Percentiles rank a stretch among this genome's conserved stretches.
Conservation (phyloP, 441 rosid genomes). For the Viola pubescens region DNA sequence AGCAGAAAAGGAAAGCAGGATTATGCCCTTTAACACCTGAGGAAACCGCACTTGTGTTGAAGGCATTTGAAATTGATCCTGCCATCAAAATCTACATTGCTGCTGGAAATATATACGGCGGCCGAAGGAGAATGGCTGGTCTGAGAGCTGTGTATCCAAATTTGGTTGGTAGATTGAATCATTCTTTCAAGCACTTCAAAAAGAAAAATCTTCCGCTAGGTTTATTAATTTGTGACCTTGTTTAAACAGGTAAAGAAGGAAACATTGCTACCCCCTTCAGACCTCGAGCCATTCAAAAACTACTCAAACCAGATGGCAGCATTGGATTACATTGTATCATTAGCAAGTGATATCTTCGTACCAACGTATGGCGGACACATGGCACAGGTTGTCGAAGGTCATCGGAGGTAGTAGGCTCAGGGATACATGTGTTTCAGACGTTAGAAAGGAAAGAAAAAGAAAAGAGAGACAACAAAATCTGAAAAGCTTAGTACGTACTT, state of each 20-base stretch:
- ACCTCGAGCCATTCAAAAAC: slow-evolving; percentile 52
- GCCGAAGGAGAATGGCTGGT: slow-evolving; percentile 44
- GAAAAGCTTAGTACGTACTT: not conserved
- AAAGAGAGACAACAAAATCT: not conserved
- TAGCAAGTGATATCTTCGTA: slow-evolving; percentile 64
- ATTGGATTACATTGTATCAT: slow-evolving; percentile 55
- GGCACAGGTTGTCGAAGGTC: slow-evolving; percentile 80
- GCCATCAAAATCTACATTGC: slow-evolving; percentile 56
- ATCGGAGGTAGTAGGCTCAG: slow-evolving; percentile 45
- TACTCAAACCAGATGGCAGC: slow-evolving; percentile 76
- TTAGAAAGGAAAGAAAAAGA: no score
- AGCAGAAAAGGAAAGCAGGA: slow-evolving; percentile 55
- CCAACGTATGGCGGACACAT: slow-evolving; percentile 72
- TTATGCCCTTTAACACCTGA: slow-evolving; percentile 68
- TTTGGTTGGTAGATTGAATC: slow-evolving; percentile 36
- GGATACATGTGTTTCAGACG: no score
- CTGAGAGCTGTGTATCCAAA: slow-evolving; percentile 46
- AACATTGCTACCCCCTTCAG: slow-evolving; percentile 44
- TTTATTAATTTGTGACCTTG: no score
- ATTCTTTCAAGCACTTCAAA: not conserved
- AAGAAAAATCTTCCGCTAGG: no score
- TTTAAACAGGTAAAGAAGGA: slow-evolving; percentile 56
- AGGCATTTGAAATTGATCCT: slow-evolving; percentile 45
- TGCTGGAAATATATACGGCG: slow-evolving; percentile 68
- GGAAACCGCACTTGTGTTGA: slow-evolving; percentile 63